A percentile compares a stretch with the other conserved stretches of the same genome.
Evolutionary conservation across 768 basidiomycete species (phyloP).

Genomic region (Dacryopinax primogenitus): DNA sequence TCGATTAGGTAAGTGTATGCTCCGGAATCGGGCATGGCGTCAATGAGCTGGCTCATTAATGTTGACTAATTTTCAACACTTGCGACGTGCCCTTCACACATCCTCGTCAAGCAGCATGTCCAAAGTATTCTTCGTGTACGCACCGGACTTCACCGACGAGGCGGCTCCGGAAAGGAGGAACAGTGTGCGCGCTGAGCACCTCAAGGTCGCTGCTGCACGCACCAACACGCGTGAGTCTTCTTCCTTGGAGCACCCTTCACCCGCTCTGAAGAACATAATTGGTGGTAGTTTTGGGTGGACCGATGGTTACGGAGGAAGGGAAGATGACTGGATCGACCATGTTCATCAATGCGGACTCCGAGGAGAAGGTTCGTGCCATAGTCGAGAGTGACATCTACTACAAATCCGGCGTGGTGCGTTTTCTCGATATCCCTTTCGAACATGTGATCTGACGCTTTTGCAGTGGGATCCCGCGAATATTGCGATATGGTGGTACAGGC

Average conservation of each 20-base stretch:
- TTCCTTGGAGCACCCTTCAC: neutral
- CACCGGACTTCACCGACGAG: conserved; percentile 51
- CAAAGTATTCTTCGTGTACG: conserved; percentile 42
- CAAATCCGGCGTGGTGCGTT: conserved; percentile 9
- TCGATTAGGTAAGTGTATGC: neutral
- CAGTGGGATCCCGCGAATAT: neutral
- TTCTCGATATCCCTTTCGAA: neutral
- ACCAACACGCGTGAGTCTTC: neutral
- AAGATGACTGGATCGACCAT: conserved; percentile 12
- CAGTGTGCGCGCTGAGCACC: conserved; percentile 42
- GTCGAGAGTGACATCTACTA: conserved; percentile 9
- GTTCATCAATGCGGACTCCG: neutral
- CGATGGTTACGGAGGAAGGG: neutral
- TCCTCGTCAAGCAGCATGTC: neutral
- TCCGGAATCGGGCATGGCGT: neutral
- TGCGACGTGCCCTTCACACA: neutral
- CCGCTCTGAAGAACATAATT: neutral
- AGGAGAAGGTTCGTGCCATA: conserved; percentile 2
- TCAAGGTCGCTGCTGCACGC: conserved; percentile 29
- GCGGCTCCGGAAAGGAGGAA: conserved; percentile 46
- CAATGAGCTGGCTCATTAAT: neutral
- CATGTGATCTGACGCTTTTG: neutral
- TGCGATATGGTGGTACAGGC: conserved; percentile 4
- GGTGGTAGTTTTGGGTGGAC: neutral
- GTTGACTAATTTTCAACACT: neutral